phyloP scores from a whole-genome alignment of 331 rosid species.

The Dryas integrifolia region DNA sequence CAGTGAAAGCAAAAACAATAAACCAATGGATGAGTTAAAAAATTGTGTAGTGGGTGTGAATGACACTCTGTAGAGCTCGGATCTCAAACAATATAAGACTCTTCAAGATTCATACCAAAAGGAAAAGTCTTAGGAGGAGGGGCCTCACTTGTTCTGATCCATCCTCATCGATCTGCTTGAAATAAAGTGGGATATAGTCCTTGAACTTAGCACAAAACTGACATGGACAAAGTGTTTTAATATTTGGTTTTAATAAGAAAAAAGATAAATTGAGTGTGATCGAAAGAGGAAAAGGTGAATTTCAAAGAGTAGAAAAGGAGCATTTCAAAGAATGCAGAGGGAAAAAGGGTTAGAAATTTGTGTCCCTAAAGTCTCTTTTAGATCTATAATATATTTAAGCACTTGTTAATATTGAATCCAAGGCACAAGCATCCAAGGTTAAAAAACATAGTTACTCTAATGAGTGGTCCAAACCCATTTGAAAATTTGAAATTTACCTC shows the following conservation, averaged over 20 bases:
- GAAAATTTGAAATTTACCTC: neutral
- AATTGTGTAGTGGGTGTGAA: constrained; percentile 20
- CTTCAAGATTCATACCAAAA: constrained; percentile 40
- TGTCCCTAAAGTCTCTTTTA: constrained; percentile 67
- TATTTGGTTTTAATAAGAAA: constrained; percentile 16
- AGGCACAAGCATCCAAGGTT: constrained; percentile 76
- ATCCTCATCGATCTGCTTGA: constrained; percentile 13
- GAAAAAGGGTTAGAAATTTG: constrained; percentile 65
- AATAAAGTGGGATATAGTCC: constrained; percentile 15
- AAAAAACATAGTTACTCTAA: constrained; percentile 22
- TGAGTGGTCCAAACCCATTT: constrained; percentile 7
- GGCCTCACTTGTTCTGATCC: constrained; percentile 29
- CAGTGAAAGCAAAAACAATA: constrained; percentile 7
- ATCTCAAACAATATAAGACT: constrained; percentile 62
- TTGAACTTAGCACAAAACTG: constrained; percentile 40
- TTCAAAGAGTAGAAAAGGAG: constrained; percentile 30
- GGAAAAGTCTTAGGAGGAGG: constrained; percentile 40
- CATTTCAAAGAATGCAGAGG: constrained; percentile 37
- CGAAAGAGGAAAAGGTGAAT: constrained; percentile 47
- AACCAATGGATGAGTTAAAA: constrained; percentile 33
- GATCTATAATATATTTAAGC: constrained; percentile 35
- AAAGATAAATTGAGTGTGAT: constrained; percentile 26
- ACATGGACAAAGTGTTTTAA: constrained; percentile 42
- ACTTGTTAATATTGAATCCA: constrained; percentile 66
- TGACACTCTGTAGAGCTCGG: constrained; percentile 64